phyloP scores from a whole-genome alignment of 2,329 filamentous ascomycete species.

The Tolypocladium amazonense region DNA sequence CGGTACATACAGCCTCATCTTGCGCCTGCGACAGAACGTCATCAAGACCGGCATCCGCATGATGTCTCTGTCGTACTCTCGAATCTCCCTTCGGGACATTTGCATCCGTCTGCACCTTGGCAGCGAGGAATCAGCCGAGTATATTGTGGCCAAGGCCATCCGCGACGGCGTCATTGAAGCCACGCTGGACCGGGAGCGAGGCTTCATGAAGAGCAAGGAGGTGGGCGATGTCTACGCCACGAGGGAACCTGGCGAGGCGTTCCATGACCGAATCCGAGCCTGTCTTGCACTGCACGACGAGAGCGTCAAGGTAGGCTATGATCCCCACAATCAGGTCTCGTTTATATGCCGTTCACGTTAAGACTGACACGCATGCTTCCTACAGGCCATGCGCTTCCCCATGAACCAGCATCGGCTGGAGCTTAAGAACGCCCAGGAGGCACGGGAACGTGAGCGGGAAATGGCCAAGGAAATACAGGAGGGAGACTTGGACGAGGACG shows the following conservation, averaged over 20 bases:
- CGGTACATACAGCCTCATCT: slow-evolving; percentile 88
- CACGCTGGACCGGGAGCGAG: slow-evolving; percentile 82
- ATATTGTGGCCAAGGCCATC: slow-evolving; percentile 98
- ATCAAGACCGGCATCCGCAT: slow-evolving; percentile 99
- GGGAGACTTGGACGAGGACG: slow-evolving; percentile 92
- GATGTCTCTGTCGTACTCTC: slow-evolving; percentile 97
- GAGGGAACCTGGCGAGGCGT: slow-evolving; percentile 88
- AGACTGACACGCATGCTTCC: neutral
- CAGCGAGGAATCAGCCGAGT: slow-evolving; percentile 95
- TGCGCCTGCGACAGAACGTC: slow-evolving; percentile 93
- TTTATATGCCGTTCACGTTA: slow-evolving; percentile 4
- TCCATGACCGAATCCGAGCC: slow-evolving; percentile 91
- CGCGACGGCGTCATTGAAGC: slow-evolving; percentile 96
- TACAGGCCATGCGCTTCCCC: slow-evolving; percentile 90
- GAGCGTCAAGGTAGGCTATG: slow-evolving; percentile 71
- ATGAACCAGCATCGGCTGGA: slow-evolving; percentile 99
- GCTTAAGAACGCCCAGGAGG: slow-evolving; percentile 96
- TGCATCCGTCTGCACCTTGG: slow-evolving; percentile 90
- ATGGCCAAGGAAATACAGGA: slow-evolving; percentile 99
- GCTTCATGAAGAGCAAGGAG: slow-evolving; percentile 98
- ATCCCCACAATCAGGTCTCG: neutral
- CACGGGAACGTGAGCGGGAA: slow-evolving; percentile 90
- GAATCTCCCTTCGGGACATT: slow-evolving; percentile 93
- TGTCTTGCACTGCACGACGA: slow-evolving; percentile 91
- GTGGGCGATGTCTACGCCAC: slow-evolving; percentile 94